Conservation (phyloP, 352 stramenopile species). For the Phytophthora agathidicida region DNA sequence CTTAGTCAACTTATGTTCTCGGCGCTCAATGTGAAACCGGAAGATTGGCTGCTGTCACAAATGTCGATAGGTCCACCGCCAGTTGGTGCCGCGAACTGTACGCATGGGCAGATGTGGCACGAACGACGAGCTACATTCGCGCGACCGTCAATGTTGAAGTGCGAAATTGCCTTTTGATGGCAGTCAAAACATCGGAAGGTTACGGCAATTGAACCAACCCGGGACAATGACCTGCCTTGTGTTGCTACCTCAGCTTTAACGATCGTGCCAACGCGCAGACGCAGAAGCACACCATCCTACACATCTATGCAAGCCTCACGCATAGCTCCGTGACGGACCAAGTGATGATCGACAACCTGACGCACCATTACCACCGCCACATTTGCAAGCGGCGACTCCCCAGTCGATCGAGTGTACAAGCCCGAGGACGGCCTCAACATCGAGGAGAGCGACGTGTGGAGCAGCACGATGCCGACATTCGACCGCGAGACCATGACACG, state of each 20-base stretch:
- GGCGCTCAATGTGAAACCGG: slow-evolving; percentile 8
- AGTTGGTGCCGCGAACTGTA: slow-evolving; percentile 22
- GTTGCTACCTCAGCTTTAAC: slow-evolving; percentile 1
- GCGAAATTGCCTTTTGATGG: background rate
- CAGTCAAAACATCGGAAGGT: too few relatives aligned
- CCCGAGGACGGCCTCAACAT: slow-evolving; percentile 64
- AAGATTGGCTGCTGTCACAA: slow-evolving; percentile 32
- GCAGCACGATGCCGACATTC: slow-evolving; percentile 65
- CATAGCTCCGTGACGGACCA: slow-evolving; percentile 71
- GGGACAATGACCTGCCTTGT: background rate
- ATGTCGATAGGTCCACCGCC: slow-evolving; percentile 1
- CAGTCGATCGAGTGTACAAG: slow-evolving; percentile 18
- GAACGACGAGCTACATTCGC: slow-evolving; percentile 2
- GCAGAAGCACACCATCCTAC: slow-evolving; percentile 76
- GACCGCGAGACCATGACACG: slow-evolving; percentile 72
- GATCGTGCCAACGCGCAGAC: slow-evolving; percentile 1
- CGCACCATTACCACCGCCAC: slow-evolving; percentile 75
- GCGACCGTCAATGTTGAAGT: background rate
- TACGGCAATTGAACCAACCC: background rate
- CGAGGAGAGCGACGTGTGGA: slow-evolving; percentile 77
- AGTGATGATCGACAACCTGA: slow-evolving; percentile 75
- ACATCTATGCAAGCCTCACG: slow-evolving; percentile 83
- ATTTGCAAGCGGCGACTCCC: slow-evolving; percentile 24
- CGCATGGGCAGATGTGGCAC: background rate
- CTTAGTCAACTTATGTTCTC: slow-evolving; percentile 14